Conservation (phyloP, 1,284 basidiomycete species). For the Trichosporon sp. region DNA sequence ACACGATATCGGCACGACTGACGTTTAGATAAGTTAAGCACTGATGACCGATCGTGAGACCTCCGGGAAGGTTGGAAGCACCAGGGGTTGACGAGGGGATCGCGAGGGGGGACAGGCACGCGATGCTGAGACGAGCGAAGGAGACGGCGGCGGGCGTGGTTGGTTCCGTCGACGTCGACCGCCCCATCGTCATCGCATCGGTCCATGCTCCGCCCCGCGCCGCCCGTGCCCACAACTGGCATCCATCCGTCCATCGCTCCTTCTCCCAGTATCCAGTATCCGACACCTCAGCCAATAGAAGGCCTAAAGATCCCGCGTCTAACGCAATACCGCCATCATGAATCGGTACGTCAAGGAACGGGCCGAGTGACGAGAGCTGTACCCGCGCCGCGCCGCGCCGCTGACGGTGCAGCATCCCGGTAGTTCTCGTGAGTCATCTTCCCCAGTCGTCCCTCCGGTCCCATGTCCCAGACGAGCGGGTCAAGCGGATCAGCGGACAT, state of each 20-base stretch:
- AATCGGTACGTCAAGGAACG: background rate
- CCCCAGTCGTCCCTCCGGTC: background rate
- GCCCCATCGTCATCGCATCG: background rate
- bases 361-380: background rate
- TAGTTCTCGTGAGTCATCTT: slow-evolving; percentile 9
- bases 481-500: background rate
- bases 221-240: background rate
- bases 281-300: background rate
- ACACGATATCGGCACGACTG: too few species aligned
- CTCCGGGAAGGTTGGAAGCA: background rate
- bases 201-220: background rate
- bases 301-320: background rate
- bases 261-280: background rate
- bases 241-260: background rate
- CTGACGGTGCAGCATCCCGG: slow-evolving; percentile 6
- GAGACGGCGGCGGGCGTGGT: background rate
- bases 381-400: background rate
- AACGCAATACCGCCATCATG: background rate
- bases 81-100: background rate
- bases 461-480: background rate
- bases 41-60: background rate
- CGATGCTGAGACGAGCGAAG: background rate
- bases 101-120: background rate
- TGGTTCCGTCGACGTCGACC: background rate
- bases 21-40: background rate